Percentiles rank a stretch among this genome's conserved stretches.
These are phyloP conservation scores for Cutaneotrichosporon cyanovorans DNA, from an alignment of 1,284 basidiomycete genomes.

Conservation along the genomic window DNA sequence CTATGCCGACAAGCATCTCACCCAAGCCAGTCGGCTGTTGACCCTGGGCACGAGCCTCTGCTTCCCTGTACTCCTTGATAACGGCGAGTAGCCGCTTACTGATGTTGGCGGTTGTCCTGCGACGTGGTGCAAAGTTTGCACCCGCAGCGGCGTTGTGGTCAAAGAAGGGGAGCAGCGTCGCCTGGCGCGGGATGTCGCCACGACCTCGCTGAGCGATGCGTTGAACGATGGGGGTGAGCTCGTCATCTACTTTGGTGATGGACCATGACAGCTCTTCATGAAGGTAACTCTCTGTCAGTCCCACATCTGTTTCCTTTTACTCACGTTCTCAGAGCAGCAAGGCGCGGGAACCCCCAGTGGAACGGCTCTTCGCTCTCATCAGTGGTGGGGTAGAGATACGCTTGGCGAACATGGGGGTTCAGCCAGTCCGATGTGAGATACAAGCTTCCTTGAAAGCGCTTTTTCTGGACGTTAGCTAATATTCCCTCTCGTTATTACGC, in stretches of 20 bases:
- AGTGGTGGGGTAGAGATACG: constrained; percentile 83
- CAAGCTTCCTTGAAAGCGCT: constrained; percentile 68
- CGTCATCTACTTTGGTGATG: constrained; percentile 78
- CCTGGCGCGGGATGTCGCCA: constrained; percentile 58
- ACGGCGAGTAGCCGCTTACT: constrained; percentile 79
- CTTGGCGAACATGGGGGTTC: constrained; percentile 77
- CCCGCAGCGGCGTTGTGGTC: constrained; percentile 50
- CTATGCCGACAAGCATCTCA: constrained; percentile 40
- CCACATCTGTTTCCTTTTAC: constrained; percentile 28
- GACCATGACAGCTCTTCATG: constrained; percentile 80
- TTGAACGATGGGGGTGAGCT: constrained; percentile 87
- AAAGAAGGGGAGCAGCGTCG: constrained; percentile 53
- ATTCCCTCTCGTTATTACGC: constrained; percentile 40
- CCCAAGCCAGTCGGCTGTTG: constrained; percentile 29
- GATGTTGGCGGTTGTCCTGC: constrained; percentile 69
- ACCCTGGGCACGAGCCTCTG: constrained; percentile 36
- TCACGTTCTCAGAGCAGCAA: constrained; percentile 77
- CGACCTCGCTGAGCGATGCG: constrained; percentile 68
- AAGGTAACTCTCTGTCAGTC: constrained; percentile 57
- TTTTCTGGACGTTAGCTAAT: constrained; percentile 57
- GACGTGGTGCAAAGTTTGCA: constrained; percentile 60
- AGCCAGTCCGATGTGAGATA: constrained; percentile 80
- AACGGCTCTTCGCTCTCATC: constrained; percentile 90
- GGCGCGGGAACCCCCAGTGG: constrained; percentile 92
- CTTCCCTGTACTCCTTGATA: constrained; percentile 70